Evolutionary conservation across 495 filamentous ascomycete genomes (phyloP).

Genomic region (Penicillium parvum): DNA sequence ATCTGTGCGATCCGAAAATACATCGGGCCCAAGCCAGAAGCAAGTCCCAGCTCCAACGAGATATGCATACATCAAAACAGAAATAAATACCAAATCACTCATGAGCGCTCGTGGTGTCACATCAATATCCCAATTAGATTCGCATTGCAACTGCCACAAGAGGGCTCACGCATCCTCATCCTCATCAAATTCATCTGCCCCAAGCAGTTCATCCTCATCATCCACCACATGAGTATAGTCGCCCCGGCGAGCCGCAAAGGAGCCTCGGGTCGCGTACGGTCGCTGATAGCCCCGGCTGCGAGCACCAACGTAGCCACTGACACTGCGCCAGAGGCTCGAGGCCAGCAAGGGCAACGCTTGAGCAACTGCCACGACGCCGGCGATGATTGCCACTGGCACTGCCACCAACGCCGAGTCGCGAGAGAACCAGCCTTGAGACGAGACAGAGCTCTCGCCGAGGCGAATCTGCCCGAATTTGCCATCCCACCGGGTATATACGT

Average conservation of each 20-base stretch:
- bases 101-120: constrained; percentile 29
- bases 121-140: constrained; percentile 19
- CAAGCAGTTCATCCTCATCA: constrained; percentile 90
- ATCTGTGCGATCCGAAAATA: constrained; percentile 6
- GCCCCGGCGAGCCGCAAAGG: constrained; percentile 76
- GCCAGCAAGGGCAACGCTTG: constrained; percentile 69
- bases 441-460: constrained; percentile 58
- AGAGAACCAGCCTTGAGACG: constrained; percentile 48
- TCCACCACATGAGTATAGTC: constrained; percentile 85
- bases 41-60: constrained; percentile 4
- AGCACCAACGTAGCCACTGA: constrained; percentile 38
- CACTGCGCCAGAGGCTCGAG: constrained; percentile 62
- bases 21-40: constrained; percentile 1
- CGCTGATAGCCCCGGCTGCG: constrained; percentile 44
- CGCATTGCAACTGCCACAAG: not conserved
- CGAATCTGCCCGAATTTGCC: constrained; percentile 88
- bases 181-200: constrained; percentile 87
- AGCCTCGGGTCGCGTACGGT: constrained; percentile 76
- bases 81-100: constrained; percentile 8
- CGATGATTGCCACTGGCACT: constrained; percentile 73
- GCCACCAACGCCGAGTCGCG: constrained; percentile 65
- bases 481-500: constrained; percentile 78
- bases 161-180: constrained; percentile 70
- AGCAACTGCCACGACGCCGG: constrained; percentile 69
- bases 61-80: constrained; percentile 10